A percentile compares a stretch with the other conserved stretches of the same genome.
Evolutionary conservation across 805 yeast genomes (phyloP).

Genomic region (Ogataea saltuana): DNA sequence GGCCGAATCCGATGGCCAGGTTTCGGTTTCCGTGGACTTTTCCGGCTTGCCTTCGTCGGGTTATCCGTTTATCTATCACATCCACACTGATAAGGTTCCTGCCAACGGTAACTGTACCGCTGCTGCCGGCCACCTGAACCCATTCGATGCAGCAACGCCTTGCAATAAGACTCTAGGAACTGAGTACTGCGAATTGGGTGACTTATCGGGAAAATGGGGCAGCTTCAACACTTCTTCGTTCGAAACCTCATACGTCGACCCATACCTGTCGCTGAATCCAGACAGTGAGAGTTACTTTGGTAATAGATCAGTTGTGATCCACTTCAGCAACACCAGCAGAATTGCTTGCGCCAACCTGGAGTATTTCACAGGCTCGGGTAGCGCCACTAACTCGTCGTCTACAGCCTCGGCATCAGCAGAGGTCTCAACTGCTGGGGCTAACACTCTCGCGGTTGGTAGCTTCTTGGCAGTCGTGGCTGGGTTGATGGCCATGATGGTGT

Average conservation of each 20-base stretch:
- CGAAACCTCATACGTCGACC: slow-evolving; percentile 41
- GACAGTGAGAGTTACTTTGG: slow-evolving; percentile 41
- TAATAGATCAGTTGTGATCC: slow-evolving; percentile 51
- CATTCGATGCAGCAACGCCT: slow-evolving; percentile 42
- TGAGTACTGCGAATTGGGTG: slow-evolving; percentile 46
- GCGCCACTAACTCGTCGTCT: slow-evolving; percentile 5
- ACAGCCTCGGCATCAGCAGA: slow-evolving; percentile 7
- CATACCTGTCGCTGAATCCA: slow-evolving; percentile 42
- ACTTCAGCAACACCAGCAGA: slow-evolving; percentile 47
- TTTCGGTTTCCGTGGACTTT: slow-evolving; percentile 45
- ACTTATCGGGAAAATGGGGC: slow-evolving; percentile 51
- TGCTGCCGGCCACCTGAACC: slow-evolving; percentile 44
- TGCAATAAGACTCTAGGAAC: slow-evolving; percentile 38
- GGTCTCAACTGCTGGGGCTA: slow-evolving; percentile 13
- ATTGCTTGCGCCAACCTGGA: slow-evolving; percentile 58
- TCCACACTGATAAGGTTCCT: slow-evolving; percentile 42
- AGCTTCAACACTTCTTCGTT: slow-evolving; percentile 45
- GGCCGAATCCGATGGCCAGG: slow-evolving; percentile 17
- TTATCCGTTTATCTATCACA: slow-evolving; percentile 48
- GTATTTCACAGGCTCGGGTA: slow-evolving; percentile 6
- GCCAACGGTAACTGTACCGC: slow-evolving; percentile 41
- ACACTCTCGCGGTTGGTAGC: slow-evolving; percentile 10
- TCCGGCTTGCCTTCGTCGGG: slow-evolving; percentile 44
- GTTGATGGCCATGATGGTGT: slow-evolving; percentile 22
- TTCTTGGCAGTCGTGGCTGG: slow-evolving; percentile 15